Percentiles rank a stretch among this genome's conserved stretches.
phyloP scores from a whole-genome alignment of 306 rosid genomes.

The Trichosanthes cucumerina region DNA sequence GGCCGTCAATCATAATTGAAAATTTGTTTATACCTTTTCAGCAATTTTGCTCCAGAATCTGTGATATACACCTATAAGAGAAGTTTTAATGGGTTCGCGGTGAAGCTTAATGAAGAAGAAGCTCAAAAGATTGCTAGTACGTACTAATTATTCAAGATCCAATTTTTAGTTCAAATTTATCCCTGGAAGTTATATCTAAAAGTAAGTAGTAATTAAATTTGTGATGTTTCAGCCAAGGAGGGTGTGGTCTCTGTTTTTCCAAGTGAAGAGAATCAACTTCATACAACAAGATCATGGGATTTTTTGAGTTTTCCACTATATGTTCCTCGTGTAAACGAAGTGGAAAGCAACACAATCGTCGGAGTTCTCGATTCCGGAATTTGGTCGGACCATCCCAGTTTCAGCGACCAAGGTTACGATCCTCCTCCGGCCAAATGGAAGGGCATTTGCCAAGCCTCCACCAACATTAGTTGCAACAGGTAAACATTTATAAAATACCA shows the following conservation, averaged over 20 bases:
- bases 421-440: conserved; percentile 74
- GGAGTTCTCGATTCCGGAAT: conserved; percentile 45
- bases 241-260: conserved; percentile 45
- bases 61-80: conserved; percentile 24
- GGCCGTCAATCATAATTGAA: no score
- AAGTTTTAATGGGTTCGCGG: conserved; percentile 28
- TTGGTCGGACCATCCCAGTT: conserved; percentile 53
- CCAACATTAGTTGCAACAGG: conserved; percentile 38
- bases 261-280: conserved; percentile 15
- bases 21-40: neutral
- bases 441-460: conserved; percentile 28
- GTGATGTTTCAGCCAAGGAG: conserved; percentile 16
- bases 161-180: neutral
- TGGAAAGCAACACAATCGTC: conserved; percentile 29
- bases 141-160: no score
- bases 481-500: conserved; percentile 5
- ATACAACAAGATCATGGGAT: conserved; percentile 48
- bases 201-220: neutral
- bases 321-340: neutral
- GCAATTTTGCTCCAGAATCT: conserved; percentile 1
- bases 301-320: conserved; percentile 33
- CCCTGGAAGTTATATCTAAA: no score
- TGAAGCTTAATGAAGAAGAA: conserved; percentile 21
- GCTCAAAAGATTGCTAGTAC: conserved; percentile 18
- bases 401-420: conserved; percentile 57